Conservation (phyloP, 768 basidiomycete genomes). For the Russula virescens region DNA sequence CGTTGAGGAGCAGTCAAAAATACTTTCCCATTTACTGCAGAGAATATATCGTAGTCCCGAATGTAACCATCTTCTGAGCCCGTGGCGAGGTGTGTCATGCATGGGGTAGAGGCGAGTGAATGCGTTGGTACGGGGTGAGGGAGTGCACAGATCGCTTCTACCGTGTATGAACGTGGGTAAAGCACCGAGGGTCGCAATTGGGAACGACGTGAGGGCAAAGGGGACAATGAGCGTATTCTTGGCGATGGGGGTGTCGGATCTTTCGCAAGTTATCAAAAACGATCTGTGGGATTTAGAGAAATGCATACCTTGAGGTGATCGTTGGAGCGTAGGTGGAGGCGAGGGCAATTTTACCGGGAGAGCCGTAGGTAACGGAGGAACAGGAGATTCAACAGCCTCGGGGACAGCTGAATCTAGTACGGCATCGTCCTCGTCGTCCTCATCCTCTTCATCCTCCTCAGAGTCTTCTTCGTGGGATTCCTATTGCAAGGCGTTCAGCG, state of each 20-base stretch:
- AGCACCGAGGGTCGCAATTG: constrained; percentile 33
- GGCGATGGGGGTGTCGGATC: constrained; percentile 35
- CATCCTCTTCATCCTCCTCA: constrained; percentile 35
- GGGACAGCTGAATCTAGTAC: constrained; percentile 35
- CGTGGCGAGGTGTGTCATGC: constrained; percentile 84
- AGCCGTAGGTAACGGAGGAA: constrained; percentile 29
- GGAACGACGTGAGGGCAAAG: constrained; percentile 48
- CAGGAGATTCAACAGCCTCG: constrained; percentile 34
- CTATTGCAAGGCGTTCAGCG: constrained; percentile 5
- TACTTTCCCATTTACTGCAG: constrained; percentile 80
- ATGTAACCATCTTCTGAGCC: constrained; percentile 94
- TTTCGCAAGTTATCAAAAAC: constrained; percentile 11
- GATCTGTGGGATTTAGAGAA: neutral
- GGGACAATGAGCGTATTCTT: constrained; percentile 42
- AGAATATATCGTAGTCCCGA: constrained; percentile 86
- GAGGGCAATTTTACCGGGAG: constrained; percentile 30
- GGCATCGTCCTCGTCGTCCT: constrained; percentile 47
- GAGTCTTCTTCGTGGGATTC: constrained; percentile 28
- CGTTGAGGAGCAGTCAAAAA: constrained; percentile 85
- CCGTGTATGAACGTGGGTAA: constrained; percentile 62
- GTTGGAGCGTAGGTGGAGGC: constrained; percentile 26
- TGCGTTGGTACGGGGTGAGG: constrained; percentile 87
- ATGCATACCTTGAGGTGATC: constrained; percentile 9
- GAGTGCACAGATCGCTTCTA: constrained; percentile 88
- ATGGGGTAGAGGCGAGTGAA: constrained; percentile 77